A percentile compares a stretch with the other conserved stretches of the same genome.
phyloP scores from a whole-genome alignment of 495 filamentous ascomycete genomes.

The Lepraria neglecta region DNA sequence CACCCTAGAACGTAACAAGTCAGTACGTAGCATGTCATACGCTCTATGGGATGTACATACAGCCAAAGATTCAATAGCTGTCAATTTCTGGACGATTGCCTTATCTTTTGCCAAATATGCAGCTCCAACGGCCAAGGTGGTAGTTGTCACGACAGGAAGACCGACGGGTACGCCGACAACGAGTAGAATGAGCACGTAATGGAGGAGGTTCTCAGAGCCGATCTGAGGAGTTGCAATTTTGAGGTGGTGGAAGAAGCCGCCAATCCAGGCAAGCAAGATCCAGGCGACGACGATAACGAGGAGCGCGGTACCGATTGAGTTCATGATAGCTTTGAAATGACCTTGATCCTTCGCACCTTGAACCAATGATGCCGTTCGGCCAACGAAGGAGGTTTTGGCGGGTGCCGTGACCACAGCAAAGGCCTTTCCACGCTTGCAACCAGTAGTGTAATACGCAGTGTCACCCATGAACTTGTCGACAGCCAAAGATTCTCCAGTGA shows the following conservation, averaged over 20 bases:
- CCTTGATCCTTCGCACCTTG: conserved; percentile 64
- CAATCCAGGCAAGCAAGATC: conserved; percentile 67
- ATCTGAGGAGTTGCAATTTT: conserved; percentile 57
- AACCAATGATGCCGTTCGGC: conserved; percentile 63
- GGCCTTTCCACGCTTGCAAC: conserved; percentile 72
- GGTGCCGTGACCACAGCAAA: conserved; percentile 59
- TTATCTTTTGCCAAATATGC: conserved; percentile 92
- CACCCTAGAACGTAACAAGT: conserved; percentile 47
- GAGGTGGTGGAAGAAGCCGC: conserved; percentile 68
- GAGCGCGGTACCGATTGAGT: conserved; percentile 63
- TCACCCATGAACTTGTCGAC: conserved; percentile 75
- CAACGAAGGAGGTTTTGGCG: conserved; percentile 64
- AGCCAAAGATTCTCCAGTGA: conserved; percentile 71
- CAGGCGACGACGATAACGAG: conserved; percentile 67
- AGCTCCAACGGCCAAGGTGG: conserved; percentile 93
- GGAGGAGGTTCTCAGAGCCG: conserved; percentile 49
- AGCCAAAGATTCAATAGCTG: conserved; percentile 88
- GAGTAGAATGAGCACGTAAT: conserved; percentile 62
- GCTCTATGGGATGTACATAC: conserved; percentile 35
- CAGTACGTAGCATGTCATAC: not conserved
- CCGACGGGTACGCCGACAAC: conserved; percentile 94
- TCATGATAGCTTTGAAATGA: conserved; percentile 81
- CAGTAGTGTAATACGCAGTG: conserved; percentile 66
- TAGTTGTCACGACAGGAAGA: conserved; percentile 92
- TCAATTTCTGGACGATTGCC: conserved; percentile 93